These are phyloP conservation scores for Prunus yedoensis DNA, from an alignment of 331 rosid genomes.

Conservation along the genomic window DNA sequence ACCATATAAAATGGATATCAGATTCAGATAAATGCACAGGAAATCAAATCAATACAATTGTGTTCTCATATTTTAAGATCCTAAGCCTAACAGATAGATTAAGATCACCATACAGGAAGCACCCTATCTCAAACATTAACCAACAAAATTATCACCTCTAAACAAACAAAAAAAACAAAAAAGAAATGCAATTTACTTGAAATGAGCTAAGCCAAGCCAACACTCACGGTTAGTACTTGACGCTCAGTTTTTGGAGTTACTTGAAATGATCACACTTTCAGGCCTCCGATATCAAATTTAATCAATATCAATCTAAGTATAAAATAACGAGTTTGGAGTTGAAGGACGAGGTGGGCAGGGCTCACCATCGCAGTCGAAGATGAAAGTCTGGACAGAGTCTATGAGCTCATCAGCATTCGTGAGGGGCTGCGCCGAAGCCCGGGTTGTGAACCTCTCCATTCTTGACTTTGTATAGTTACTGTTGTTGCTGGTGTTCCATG, in stretches of 20 bases:
- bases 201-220: no score
- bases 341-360: not conserved
- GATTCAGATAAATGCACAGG: not conserved
- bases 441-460: conserved; percentile 55
- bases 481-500: conserved; percentile 31
- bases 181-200: not conserved
- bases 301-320: no score
- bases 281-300: no score
- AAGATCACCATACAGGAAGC: no score
- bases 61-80: not conserved
- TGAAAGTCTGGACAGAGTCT: conserved; percentile 88
- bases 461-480: conserved; percentile 28
- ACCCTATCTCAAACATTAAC: no score
- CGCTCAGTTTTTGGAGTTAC: no score
- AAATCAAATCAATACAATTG: not conserved
- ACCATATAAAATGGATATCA: not conserved
- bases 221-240: no score
- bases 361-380: conserved; percentile 94
- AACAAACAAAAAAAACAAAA: no score
- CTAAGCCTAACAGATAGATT: no score
- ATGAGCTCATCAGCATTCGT: conserved; percentile 76
- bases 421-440: conserved; percentile 79
- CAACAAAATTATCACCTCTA: no score
- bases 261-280: no score
- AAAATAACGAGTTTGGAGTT: not conserved